phyloP scores from a whole-genome alignment of 345 rosid species.

The Lagerstroemia speciosa region DNA sequence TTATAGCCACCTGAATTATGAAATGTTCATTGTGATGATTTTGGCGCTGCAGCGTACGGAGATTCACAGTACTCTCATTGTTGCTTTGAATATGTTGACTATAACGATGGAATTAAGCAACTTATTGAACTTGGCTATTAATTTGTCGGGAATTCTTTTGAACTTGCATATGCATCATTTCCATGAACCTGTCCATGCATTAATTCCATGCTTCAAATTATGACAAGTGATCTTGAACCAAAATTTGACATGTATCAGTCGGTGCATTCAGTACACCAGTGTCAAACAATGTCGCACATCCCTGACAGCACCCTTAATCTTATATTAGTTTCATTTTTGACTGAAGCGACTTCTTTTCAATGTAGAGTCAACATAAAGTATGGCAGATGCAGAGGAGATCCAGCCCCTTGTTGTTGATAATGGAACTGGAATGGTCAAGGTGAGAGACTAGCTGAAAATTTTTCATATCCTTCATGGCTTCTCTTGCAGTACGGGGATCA shows the following conservation, averaged over 20 bases:
- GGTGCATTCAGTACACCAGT: neutral
- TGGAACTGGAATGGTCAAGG: conserved; percentile 78
- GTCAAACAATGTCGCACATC: neutral
- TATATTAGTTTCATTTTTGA: no score
- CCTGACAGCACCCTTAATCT: neutral
- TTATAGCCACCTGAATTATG: no score
- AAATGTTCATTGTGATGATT: no score
- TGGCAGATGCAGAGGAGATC: conserved; percentile 30
- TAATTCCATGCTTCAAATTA: neutral
- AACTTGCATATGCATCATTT: no score
- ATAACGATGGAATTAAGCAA: no score
- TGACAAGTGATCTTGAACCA: neutral
- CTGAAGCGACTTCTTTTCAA: neutral
- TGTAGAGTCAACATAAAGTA: conserved; percentile 9
- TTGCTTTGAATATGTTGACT: no score
- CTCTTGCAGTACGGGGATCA: neutral
- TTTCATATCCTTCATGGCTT: neutral
- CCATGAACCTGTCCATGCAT: no score
- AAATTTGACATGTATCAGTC: neutral
- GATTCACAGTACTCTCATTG: no score
- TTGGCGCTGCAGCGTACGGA: no score
- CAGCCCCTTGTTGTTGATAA: conserved; percentile 65
- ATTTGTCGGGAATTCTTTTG: no score
- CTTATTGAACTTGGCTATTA: no score
- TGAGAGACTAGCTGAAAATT: conserved; percentile 8